A percentile compares a stretch with the other conserved stretches of the same genome.
phyloP scores from a whole-genome alignment of 768 basidiomycete species.

The Pleurotus tuber-regium region DNA sequence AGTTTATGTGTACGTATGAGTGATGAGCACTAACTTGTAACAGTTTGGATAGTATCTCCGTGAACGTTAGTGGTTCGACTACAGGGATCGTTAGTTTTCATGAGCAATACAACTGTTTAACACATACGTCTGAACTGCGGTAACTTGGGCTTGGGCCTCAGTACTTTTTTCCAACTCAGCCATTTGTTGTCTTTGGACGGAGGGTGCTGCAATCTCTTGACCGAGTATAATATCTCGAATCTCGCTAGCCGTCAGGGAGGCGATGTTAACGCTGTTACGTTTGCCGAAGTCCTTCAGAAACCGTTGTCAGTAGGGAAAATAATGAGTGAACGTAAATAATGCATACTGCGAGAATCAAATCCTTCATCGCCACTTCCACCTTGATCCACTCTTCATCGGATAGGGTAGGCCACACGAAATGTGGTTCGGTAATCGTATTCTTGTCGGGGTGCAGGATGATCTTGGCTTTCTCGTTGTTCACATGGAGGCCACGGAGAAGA shows the following conservation, averaged over 20 bases:
- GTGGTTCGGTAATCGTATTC: conserved; percentile 93
- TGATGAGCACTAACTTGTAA: conserved; percentile 88
- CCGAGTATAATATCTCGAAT: conserved; percentile 98
- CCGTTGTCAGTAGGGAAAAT: conserved; percentile 18
- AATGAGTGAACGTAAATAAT: background rate
- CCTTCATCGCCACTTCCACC: conserved; percentile 98
- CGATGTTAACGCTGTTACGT: conserved; percentile 98
- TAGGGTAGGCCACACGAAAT: conserved; percentile 96
- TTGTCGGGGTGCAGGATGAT: conserved; percentile 97
- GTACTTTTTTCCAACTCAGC: conserved; percentile 96
- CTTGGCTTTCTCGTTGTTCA: conserved; percentile 99
- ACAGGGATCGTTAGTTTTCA: too few relatives aligned
- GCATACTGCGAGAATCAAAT: conserved; percentile 84
- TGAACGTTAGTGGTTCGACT: conserved; percentile 97
- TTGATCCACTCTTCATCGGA: conserved; percentile 98
- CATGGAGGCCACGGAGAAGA: conserved; percentile 94
- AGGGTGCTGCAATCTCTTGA: conserved; percentile 96
- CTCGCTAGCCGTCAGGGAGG: conserved; percentile 93
- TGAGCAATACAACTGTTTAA: background rate
- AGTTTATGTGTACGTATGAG: too few relatives aligned
- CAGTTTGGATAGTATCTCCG: conserved; percentile 92
- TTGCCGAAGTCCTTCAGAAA: conserved; percentile 87
- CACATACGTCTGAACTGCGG: conserved; percentile 85
- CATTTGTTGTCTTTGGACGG: conserved; percentile 98
- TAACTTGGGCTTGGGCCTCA: conserved; percentile 93